Evolutionary conservation across 1,139 yeast species (phyloP).

Genomic region (Taphrina confusa): DNA sequence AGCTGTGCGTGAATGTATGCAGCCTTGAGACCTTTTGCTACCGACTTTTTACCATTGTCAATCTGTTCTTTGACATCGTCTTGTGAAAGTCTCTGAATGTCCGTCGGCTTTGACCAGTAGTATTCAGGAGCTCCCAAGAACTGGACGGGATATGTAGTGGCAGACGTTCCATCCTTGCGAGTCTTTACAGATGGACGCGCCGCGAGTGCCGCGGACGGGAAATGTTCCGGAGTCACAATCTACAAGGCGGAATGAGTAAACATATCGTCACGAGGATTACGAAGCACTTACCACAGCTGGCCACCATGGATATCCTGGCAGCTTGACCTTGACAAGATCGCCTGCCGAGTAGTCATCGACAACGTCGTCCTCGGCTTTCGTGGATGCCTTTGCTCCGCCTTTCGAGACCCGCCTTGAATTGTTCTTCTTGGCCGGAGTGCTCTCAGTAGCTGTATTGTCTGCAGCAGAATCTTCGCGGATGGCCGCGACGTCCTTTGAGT

Average conservation of each 20-base stretch:
- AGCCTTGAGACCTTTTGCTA: conserved; percentile 19
- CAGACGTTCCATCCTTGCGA: conserved; percentile 31
- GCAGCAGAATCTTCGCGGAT: background rate
- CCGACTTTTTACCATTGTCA: conserved; percentile 20
- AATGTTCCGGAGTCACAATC: conserved; percentile 30
- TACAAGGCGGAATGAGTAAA: background rate
- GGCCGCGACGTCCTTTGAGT: background rate
- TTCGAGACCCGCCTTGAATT: conserved; percentile 3
- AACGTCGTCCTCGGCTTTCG: conserved; percentile 7
- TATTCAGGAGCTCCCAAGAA: conserved; percentile 31
- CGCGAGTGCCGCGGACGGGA: conserved; percentile 28
- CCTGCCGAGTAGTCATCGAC: conserved; percentile 20
- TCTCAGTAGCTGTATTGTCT: background rate
- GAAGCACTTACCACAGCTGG: conserved; percentile 32
- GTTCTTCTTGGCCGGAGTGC: conserved; percentile 7
- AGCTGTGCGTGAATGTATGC: conserved; percentile 24
- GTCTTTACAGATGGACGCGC: conserved; percentile 21
- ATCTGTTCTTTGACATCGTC: conserved; percentile 14
- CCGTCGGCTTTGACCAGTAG: conserved; percentile 29
- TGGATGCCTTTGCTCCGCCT: conserved; percentile 8
- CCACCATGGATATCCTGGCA: conserved; percentile 37
- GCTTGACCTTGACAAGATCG: conserved; percentile 31
- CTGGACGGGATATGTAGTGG: conserved; percentile 23
- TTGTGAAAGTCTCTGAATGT: conserved; percentile 17
- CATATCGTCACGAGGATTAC: background rate